A percentile compares a stretch with the other conserved stretches of the same genome.
Conservation (phyloP, 2,329 filamentous ascomycete species). For the Lecanicillium sp. region DNA sequence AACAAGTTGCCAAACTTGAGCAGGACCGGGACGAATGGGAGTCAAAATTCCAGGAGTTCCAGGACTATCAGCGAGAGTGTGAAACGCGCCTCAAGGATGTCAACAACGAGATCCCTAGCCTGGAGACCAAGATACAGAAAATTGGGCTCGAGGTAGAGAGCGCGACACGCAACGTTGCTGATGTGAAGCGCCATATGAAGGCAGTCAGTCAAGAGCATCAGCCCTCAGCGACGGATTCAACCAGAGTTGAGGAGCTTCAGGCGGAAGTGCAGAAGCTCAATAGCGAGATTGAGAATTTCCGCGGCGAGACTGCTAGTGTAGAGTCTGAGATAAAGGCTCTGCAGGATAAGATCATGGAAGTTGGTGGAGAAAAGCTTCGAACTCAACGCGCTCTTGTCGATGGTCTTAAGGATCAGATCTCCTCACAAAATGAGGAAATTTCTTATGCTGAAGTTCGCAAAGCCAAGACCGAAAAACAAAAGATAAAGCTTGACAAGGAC, state of each 20-base stretch:
- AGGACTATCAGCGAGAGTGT: constrained; percentile 73
- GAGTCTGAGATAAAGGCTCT: constrained; percentile 89
- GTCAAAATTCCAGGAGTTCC: constrained; percentile 72
- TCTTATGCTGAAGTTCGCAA: constrained; percentile 81
- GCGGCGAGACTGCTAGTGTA: constrained; percentile 75
- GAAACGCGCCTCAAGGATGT: constrained; percentile 66
- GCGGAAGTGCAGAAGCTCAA: constrained; percentile 70
- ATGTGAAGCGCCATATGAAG: constrained; percentile 76
- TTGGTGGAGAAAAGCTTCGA: constrained; percentile 87
- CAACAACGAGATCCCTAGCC: constrained; percentile 67
- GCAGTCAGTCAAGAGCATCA: constrained; percentile 77
- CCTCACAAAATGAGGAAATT: constrained; percentile 69
- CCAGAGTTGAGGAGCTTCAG: constrained; percentile 61
- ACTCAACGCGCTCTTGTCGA: constrained; percentile 89
- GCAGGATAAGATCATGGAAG: constrained; percentile 97
- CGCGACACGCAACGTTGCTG: constrained; percentile 71
- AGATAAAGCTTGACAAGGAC: constrained; percentile 77
- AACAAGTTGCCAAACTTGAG: constrained; percentile 83
- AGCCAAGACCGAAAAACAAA: constrained; percentile 90
- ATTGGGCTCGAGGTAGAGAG: constrained; percentile 82
- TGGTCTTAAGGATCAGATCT: constrained; percentile 76
- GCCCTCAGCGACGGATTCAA: constrained; percentile 72
- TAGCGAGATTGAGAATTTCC: constrained; percentile 71
- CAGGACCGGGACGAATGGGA: constrained; percentile 79
- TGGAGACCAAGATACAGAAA: constrained; percentile 91